Evolutionary conservation across 2,329 filamentous ascomycete species (phyloP), one percentile per base, ranked within the genome.

Genomic region (Verruconis gallopava): DNA sequence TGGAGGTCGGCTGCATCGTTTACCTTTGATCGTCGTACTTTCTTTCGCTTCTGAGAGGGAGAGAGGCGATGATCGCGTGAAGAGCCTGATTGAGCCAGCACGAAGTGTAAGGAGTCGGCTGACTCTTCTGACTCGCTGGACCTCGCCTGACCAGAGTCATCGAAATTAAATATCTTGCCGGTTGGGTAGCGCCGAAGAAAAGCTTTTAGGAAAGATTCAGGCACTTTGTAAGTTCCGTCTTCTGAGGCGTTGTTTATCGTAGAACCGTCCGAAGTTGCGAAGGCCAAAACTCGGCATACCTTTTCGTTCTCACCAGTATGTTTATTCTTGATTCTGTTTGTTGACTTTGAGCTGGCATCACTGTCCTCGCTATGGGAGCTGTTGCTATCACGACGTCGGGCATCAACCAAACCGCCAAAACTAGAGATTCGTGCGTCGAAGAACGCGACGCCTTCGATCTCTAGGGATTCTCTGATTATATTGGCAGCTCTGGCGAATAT

Each of bases 121-220:
- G 33, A 36, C n/a, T n/a, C 25, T 30, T 42, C 39, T 9, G 39
- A 33, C n/a, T 42, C 39, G 17, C 39, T 42, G 2, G 51, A 49
- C 18, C 49, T 46, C 5, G 49, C 14, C 5, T 38, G 38, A 1
- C 50, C 52, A 21, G 44, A 46, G 5, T 48, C 46, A n/a, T 44
- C 42, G 21, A 49, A 53, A 15, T 52, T 51, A 39, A 53, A 55
- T 1, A 55, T 44, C 28, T 51, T 53, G 18, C 50, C 52, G n/a
- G 45, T 35, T 3, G 50, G 50, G 21, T 51, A 53, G 4, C 47
- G 43, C 19, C 48, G 46, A 13, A 55, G 43, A 5, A 54, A 37
- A 3, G 33, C 43, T 5, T 42, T 42, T 17, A 49, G 37, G 11
- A 48, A 25, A 5, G 19, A 28, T 21, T 48, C 44, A 5, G 44